Conservation (phyloP, 768 basidiomycete species). For the Termitomyces sp. region DNA sequence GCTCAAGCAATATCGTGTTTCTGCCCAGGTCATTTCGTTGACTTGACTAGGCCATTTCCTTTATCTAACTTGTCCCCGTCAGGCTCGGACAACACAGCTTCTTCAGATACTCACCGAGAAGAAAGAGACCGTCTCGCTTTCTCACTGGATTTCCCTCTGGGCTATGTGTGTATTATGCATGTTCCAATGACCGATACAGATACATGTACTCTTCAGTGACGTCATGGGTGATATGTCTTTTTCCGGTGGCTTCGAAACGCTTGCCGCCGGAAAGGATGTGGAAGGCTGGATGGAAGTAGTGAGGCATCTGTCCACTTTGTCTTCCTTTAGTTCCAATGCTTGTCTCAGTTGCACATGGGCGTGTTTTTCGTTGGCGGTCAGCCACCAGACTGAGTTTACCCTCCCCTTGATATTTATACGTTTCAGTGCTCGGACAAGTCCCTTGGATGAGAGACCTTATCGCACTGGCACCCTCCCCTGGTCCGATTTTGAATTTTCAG, state of each 20-base stretch:
- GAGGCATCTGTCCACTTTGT: background rate
- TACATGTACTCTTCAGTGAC: conserved; percentile 10
- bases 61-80: background rate
- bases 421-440: conserved; percentile 18
- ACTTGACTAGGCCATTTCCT: background rate
- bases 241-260: conserved; percentile 21
- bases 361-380: conserved; percentile 16
- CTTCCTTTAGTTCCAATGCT: background rate
- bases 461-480: conserved; percentile 13
- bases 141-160: conserved; percentile 16
- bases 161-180: conserved; percentile 7
- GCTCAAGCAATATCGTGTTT: background rate
- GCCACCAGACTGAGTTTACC: background rate
- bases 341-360: conserved; percentile 14
- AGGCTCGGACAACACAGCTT: background rate
- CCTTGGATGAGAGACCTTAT: conserved; percentile 18
- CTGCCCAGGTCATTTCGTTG: background rate
- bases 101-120: background rate
- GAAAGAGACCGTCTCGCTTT: conserved; percentile 7
- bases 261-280: conserved; percentile 16
- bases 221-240: conserved; percentile 23
- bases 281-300: conserved; percentile 22
- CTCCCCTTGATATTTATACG: background rate
- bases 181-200: background rate
- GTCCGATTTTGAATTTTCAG: conserved; percentile 17